Evolutionary conservation across 331 rosid genomes (phyloP).

Genomic region (Acacia concinna): DNA sequence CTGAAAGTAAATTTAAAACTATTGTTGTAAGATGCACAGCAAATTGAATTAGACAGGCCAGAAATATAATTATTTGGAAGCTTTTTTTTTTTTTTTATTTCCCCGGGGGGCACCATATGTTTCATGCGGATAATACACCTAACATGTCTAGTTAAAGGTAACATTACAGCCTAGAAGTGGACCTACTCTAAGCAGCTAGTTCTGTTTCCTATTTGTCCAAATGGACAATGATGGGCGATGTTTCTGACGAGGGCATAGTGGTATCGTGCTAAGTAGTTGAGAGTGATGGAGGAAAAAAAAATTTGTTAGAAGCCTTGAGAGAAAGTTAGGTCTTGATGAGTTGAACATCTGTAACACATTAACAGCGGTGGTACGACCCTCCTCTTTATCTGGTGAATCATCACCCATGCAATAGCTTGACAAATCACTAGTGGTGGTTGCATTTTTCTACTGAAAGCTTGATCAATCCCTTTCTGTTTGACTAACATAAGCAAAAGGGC

Average conservation of each 20-base stretch:
- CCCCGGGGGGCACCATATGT: slow-evolving; percentile 39
- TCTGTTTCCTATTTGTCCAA: slow-evolving; percentile 53
- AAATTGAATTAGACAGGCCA: slow-evolving; percentile 28
- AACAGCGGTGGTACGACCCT: slow-evolving; percentile 30
- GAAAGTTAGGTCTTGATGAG: slow-evolving; percentile 18
- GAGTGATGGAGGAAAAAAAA: slow-evolving; percentile 8
- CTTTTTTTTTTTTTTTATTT: too few relatives aligned
- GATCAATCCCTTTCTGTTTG: slow-evolving; percentile 58
- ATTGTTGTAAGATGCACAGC: background rate
- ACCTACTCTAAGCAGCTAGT: slow-evolving; percentile 49
- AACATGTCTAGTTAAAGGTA: slow-evolving; percentile 46
- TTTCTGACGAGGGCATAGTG: background rate
- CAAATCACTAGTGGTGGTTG: slow-evolving; percentile 34
- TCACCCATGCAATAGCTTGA: slow-evolving; percentile 39
- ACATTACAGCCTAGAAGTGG: slow-evolving; percentile 69
- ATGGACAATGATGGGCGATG: slow-evolving; percentile 55
- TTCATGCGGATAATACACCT: slow-evolving; percentile 40
- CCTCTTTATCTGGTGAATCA: slow-evolving; percentile 25
- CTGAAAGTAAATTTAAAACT: background rate
- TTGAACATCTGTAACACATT: slow-evolving; percentile 42
- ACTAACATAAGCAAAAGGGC: slow-evolving; percentile 44
- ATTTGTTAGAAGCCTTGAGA: slow-evolving; percentile 16
- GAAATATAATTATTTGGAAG: slow-evolving; percentile 34
- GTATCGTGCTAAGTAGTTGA: slow-evolving; percentile 7
- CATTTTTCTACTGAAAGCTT: slow-evolving; percentile 33